Percentiles rank a stretch among this genome's conserved stretches.
Conservation (phyloP, 1,284 basidiomycete genomes). For the Ustilago loliicola region DNA sequence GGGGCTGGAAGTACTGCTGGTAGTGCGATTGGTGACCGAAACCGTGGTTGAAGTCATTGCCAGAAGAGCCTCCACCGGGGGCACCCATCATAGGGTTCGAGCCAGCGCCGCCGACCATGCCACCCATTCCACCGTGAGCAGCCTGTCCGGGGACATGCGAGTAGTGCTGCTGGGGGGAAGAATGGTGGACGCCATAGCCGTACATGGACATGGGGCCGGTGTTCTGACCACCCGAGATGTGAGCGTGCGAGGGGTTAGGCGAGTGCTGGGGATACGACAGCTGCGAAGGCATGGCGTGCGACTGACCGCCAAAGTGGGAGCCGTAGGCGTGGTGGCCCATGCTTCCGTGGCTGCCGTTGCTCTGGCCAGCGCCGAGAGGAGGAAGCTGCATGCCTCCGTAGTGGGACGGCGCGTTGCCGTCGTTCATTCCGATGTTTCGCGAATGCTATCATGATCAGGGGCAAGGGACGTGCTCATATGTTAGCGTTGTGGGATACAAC, state of each 20-base stretch:
- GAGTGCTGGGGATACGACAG: conserved; percentile 55
- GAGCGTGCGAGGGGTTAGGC: conserved; percentile 51
- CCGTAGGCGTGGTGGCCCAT: conserved; percentile 55
- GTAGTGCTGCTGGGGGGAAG: conserved; percentile 55
- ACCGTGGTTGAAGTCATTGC: conserved; percentile 47
- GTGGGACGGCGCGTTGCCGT: conserved; percentile 40
- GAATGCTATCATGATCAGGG: conserved; percentile 25
- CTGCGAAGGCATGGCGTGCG: conserved; percentile 54
- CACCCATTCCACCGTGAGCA: conserved; percentile 53
- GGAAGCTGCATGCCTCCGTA: conserved; percentile 59
- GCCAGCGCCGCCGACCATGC: conserved; percentile 52
- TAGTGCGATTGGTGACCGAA: conserved; percentile 57
- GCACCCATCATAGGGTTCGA: conserved; percentile 58
- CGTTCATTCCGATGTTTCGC: conserved; percentile 51
- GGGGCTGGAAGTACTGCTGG: conserved; percentile 55
- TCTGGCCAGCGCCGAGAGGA: conserved; percentile 51
- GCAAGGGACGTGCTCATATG: neutral
- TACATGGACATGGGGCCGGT: conserved; percentile 56
- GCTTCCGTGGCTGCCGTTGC: conserved; percentile 49
- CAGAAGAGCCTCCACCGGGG: conserved; percentile 42
- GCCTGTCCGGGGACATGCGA: conserved; percentile 54
- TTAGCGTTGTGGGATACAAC: neutral
- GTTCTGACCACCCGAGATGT: conserved; percentile 46
- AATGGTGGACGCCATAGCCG: conserved; percentile 51
- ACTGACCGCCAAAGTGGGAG: conserved; percentile 35